A percentile compares a stretch with the other conserved stretches of the same genome.
These are phyloP conservation scores for Kodamaea jinghongensis DNA, from an alignment of 805 yeast species.

Conservation along the genomic window DNA sequence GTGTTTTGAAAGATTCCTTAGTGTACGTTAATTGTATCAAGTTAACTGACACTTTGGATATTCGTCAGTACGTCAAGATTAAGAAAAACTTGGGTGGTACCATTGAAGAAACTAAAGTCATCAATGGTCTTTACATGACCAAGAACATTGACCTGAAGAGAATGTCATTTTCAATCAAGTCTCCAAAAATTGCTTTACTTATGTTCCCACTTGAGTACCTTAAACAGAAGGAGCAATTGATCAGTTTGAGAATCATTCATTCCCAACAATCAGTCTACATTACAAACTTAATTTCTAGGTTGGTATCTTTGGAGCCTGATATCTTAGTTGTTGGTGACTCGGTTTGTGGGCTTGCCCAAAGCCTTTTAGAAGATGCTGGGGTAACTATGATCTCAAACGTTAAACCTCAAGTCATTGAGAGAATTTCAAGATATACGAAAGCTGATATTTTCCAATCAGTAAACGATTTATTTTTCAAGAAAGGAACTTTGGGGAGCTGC, in stretches of 20 bases:
- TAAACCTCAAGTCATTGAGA: conserved; percentile 76
- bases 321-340: conserved; percentile 74
- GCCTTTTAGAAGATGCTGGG: conserved; percentile 66
- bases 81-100: conserved; percentile 80
- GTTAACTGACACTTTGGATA: conserved; percentile 74
- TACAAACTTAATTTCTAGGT: conserved; percentile 74
- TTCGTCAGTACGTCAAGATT: conserved; percentile 83
- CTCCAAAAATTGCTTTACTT: conserved; percentile 77
- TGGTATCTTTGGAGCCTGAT: conserved; percentile 73
- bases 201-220: conserved; percentile 89
- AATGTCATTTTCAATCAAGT: conserved; percentile 63
- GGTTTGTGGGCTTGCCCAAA: conserved; percentile 79
- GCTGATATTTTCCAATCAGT: conserved; percentile 85
- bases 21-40: conserved; percentile 57
- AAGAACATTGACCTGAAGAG: conserved; percentile 74
- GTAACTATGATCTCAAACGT: conserved; percentile 79
- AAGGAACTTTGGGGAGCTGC: conserved; percentile 67
- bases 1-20: conserved; percentile 49
- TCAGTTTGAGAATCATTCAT: conserved; percentile 77
- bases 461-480: conserved; percentile 72
- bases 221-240: conserved; percentile 71
- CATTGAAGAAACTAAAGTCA: conserved; percentile 49
- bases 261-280: conserved; percentile 88
- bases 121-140: conserved; percentile 83
- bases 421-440: conserved; percentile 73